Percentiles rank a stretch among this genome's conserved stretches.
These are phyloP conservation scores for Boletus barrowsii DNA, from an alignment of 768 basidiomycete genomes.

Conservation along the genomic window DNA sequence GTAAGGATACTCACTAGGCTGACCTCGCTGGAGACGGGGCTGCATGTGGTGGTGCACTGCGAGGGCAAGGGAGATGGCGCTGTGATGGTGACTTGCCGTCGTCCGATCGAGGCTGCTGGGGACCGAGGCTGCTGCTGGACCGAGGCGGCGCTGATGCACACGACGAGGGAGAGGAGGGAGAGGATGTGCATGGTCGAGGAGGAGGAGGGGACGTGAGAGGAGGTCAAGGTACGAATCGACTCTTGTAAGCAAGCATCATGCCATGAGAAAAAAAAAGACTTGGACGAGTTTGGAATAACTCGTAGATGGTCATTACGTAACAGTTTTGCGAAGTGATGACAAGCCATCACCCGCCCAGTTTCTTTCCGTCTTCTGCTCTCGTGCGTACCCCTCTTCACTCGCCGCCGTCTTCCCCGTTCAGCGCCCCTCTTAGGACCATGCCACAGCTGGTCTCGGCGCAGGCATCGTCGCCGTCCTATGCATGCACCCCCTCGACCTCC, in stretches of 20 bases:
- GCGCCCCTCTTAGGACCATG: conserved; percentile 74
- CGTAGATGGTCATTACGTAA: no score
- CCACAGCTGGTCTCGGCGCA: conserved; percentile 88
- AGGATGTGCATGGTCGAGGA: conserved; percentile 15
- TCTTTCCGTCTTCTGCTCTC: conserved; percentile 40
- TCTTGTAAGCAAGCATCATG: no score
- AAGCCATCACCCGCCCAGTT: conserved; percentile 34
- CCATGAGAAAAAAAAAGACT: no score
- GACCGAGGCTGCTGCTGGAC: not conserved
- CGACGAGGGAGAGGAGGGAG: conserved; percentile 3
- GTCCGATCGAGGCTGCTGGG: conserved; percentile 1
- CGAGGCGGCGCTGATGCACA: not conserved
- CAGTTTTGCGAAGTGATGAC: conserved; percentile 18
- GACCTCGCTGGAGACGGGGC: conserved; percentile 23
- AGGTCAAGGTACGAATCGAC: no score
- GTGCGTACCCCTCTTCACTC: conserved; percentile 9
- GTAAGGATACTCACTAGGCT: conserved; percentile 15
- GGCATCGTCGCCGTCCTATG: conserved; percentile 89
- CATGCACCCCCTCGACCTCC: conserved; percentile 95
- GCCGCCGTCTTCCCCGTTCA: not conserved
- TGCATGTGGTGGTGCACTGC: conserved; percentile 22
- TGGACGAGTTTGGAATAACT: no score
- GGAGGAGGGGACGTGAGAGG: conserved; percentile 2
- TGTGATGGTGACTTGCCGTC: conserved; percentile 19
- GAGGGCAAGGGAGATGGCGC: conserved; percentile 17